phyloP scores from a whole-genome alignment of 116 monocot genomes.

The Posidonia oceanica region DNA sequence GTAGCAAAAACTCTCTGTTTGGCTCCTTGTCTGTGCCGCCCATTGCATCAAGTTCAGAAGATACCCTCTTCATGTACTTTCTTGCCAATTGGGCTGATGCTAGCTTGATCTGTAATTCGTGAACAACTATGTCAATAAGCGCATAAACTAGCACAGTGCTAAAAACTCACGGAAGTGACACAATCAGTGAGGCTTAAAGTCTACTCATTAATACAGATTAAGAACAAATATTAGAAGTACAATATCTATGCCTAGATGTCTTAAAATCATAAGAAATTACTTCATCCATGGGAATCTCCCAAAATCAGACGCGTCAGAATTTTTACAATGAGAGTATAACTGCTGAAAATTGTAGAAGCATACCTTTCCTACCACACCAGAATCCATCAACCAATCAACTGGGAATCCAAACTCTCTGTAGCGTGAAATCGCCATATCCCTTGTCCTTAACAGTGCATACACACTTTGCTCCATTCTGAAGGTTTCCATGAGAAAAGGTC shows the following conservation, averaged over 20 bases:
- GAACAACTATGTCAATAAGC: neutral
- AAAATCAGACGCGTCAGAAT: too few species aligned
- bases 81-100: slow-evolving; percentile 85
- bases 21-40: slow-evolving; percentile 66
- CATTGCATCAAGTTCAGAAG: slow-evolving; percentile 75
- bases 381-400: slow-evolving; percentile 77
- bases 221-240: too few species aligned
- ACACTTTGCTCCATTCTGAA: slow-evolving; percentile 87
- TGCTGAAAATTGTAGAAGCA: neutral
- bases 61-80: slow-evolving; percentile 95
- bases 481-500: slow-evolving; percentile 1
- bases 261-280: too few species aligned
- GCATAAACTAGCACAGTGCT: too few species aligned
- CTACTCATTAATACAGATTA: too few species aligned
- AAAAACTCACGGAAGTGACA: too few species aligned
- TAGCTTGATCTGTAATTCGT: slow-evolving; percentile 61
- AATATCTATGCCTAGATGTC: too few species aligned
- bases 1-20: slow-evolving; percentile 76
- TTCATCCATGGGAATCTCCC: too few species aligned
- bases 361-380: slow-evolving; percentile 90
- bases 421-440: slow-evolving; percentile 83
- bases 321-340: too few species aligned
- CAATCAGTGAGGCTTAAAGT: too few species aligned
- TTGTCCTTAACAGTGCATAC: slow-evolving; percentile 77
- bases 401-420: slow-evolving; percentile 88